Base-by-base conservation (phyloP, 495 filamentous ascomycete species). In the Penicillium desertorum region DNA sequence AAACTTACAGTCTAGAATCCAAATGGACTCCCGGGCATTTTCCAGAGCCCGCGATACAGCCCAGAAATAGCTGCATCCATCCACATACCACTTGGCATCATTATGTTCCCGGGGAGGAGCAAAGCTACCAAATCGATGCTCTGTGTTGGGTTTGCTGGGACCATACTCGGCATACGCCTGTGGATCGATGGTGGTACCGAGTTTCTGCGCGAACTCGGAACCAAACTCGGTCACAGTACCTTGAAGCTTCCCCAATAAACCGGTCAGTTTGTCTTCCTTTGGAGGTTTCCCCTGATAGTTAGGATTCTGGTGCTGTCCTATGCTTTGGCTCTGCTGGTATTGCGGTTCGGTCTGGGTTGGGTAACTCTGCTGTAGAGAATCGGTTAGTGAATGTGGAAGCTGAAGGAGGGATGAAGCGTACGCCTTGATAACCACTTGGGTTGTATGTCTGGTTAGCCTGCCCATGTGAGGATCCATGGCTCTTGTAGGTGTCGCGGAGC, bases 1-100 rank as follows among this genome's bases (percentile, higher is more conserved):
- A 41, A 42, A 58, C 55, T 56, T 45, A 67, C 51, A 65, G 39
- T 98, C 93, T 48, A 96, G 74, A 59, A 98, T 96, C 85, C 90
- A 96, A 58, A 98, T 91, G 17, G 82, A 90, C 60, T 96, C 86
- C 45, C 76, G 81, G 0, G 93, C 93, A 64, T 83, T 85, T 78
- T 96, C 91, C 48, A 98, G 72, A 5, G 93, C 93, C 48, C 82
- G 71, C 41, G 87, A 91, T 0, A 98, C 90, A 16, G 93, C 93
- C 81, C 86, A 92, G 76, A 98, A 91, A 65, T 98, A 98, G 1
- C 85, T 85, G 65, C 89, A 92, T 3, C 90, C 93, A 71, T 98
- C 93, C 22, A 97, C 90, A 77, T 89, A 94, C 90, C 91, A 96
- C 74, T 98, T 96, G 36, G 80, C 80, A 51, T 85, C 79, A 58